Evolutionary conservation across 1,284 basidiomycete species (phyloP), one percentile per base, ranked within the genome.

Genomic region (Cryptococcus jaspeensis): DNA sequence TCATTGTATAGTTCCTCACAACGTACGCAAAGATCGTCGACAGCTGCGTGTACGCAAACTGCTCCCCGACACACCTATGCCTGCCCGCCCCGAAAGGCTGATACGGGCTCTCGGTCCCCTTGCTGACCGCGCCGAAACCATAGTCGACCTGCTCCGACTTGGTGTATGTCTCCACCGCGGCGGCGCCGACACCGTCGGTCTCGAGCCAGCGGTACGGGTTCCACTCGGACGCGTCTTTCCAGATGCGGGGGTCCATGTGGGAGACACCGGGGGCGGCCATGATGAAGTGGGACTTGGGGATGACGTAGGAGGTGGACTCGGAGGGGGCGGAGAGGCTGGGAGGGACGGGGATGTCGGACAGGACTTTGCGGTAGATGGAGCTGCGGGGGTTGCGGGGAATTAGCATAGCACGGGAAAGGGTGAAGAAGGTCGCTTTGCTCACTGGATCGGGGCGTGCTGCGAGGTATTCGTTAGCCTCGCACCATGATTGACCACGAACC

Each of bases 61-160:
- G 65, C 45, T 74, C 66, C 4, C 70, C 71, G 28, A 63, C 52
- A 66, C 64, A 70, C 49, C 81, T 95, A 77, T 94, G 97, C 65
- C 91, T 83, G 25, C 93, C 95, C 45, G 95, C 94, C 56, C 95
- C 96, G 71, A 99, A 99, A 1, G 95, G 96, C 73, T 95, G 88
- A 75, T 97, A 97, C 35, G 87, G 86, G 59, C 86, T 89, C 62
- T 92, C 89, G 12, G 92, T 94, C 49, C 92, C 92, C 78, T 94
- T 95, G 77, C 87, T 90, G 44, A 96, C 90, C 67, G 84, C 84
- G 53, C 95, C 96, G 75, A 92, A 99, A 0, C 95, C 96, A 69
- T 89, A 99, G 78, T 99, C 95, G 58, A 96, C 83, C 80, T 92
- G 92, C 75, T 95, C 90, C 52, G 88, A 89, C 35, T 78, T 79